Evolutionary conservation across 148 eudicot genomes (phyloP), one percentile per base, ranked within the genome.

Genomic region (Rhododendron williamsianum): DNA sequence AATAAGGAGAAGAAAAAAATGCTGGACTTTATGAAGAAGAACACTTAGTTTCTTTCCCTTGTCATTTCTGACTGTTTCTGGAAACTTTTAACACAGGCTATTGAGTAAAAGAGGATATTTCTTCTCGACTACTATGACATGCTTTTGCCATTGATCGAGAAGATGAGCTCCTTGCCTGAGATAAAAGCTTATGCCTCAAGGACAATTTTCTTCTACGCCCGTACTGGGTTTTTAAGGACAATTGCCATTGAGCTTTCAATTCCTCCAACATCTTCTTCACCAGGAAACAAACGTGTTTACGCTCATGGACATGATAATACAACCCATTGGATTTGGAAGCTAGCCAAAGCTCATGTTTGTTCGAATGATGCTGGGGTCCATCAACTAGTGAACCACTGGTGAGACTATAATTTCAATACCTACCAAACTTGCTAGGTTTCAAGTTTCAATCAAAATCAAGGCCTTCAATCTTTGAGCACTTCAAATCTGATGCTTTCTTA

Each of bases 341-440:
- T 91, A 82, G 98, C 94, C 76, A 97, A 97, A 90, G 99, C 94
- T 81, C 99, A 97, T 76, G 98, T 97, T 46, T 95, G 94, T 87
- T 93, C 98, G 48, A 92, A 90, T 72, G 98, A 97, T 86, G 94
- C 93, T 78, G 98, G 99, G 4, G 91, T 94, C 71, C 98, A 97
- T 88, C 99, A 97, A 83, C 90, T 97, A 52, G 95, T 95, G 25
- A 91, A 94, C 88, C 99, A 97, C 87, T 97, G 99, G 99, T 95
- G 86, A 87, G 97, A 83, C 49, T 48, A 11, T 60, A 82, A 71
- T 69, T 54, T 30, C 38, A 51, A 81, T 81, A 51, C 23, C 38
- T 23, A 45, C 41, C 58, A n/a, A n/a, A 13, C 16, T 73, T 81
- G 82, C 6, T 12, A 82, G 56, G 45, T 43, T 45, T 65, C 41